Evolutionary conservation across 2,329 filamentous ascomycete genomes (phyloP).

Genomic region (Penicillium decumbens): DNA sequence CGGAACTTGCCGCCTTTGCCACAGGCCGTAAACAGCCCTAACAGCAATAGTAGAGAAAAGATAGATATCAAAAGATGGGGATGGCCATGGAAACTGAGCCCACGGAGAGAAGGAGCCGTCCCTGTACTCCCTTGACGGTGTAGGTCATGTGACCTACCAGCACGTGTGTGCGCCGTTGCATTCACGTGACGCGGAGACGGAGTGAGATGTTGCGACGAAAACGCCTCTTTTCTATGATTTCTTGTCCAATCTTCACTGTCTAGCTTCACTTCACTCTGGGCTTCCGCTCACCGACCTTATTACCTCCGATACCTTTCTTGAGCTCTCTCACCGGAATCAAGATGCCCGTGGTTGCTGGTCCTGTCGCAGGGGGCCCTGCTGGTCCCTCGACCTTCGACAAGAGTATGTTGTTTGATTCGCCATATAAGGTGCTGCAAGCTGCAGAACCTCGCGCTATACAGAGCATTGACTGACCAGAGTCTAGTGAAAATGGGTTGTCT

Average conservation of each 20-base stretch:
- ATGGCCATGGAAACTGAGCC: slow-evolving; percentile 25
- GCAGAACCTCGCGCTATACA: background rate
- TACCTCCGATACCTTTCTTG: background rate
- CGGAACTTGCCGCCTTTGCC: slow-evolving; percentile 28
- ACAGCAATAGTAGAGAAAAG: slow-evolving; percentile 18
- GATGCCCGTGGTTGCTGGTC: slow-evolving; percentile 57
- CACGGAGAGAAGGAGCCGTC: slow-evolving; percentile 21
- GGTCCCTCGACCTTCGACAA: slow-evolving; percentile 65
- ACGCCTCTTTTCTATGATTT: slow-evolving; percentile 6
- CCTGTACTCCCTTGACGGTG: slow-evolving; percentile 22
- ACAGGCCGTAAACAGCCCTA: slow-evolving; percentile 28
- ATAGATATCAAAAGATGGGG: slow-evolving; percentile 19
- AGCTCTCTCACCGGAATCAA: slow-evolving; percentile 13
- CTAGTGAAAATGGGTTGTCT: slow-evolving; percentile 95
- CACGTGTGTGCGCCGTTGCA: slow-evolving; percentile 20
- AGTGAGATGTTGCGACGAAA: slow-evolving; percentile 13
- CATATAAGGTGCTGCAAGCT: background rate
- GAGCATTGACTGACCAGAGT: slow-evolving; percentile 28
- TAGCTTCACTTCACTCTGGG: background rate
- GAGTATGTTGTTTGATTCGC: slow-evolving; percentile 46
- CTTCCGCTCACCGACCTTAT: background rate
- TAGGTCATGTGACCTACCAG: slow-evolving; percentile 15
- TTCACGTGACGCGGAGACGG: slow-evolving; percentile 24
- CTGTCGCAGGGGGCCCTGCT: slow-evolving; percentile 48
- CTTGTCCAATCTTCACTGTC: background rate